Conservation (phyloP, 2,329 filamentous ascomycete species). For the Pseudocercospora ulei region DNA sequence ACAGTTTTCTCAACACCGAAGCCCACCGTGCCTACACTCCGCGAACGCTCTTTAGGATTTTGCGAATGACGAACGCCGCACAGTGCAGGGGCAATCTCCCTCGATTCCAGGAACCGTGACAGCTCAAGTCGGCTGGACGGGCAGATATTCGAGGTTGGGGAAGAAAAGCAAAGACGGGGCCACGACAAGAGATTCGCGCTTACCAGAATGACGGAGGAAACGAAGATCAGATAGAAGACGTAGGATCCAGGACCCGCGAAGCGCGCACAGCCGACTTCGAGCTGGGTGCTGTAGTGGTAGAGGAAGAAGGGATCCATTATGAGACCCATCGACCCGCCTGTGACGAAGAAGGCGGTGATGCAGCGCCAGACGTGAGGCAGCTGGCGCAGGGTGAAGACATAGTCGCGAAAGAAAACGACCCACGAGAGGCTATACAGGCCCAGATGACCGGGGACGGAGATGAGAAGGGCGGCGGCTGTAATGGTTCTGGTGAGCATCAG, state of each 20-base stretch:
- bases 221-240: constrained; percentile 68
- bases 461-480: constrained; percentile 53
- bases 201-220: constrained; percentile 66
- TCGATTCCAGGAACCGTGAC: constrained; percentile 48
- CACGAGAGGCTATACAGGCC: constrained; percentile 45
- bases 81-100: constrained; percentile 47
- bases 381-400: constrained; percentile 43
- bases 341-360: constrained; percentile 51
- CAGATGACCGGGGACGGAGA: constrained; percentile 54
- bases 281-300: constrained; percentile 64
- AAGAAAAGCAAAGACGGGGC: constrained; percentile 21
- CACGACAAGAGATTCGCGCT: constrained; percentile 36
- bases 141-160: constrained; percentile 52
- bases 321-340: constrained; percentile 48
- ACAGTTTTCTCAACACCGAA: constrained; percentile 45
- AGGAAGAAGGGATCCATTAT: constrained; percentile 68
- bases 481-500: constrained; percentile 55
- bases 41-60: constrained; percentile 38
- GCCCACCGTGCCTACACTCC: constrained; percentile 47
- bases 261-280: constrained; percentile 62
- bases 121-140: constrained; percentile 45
- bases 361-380: constrained; percentile 54
- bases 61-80: constrained; percentile 45
- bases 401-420: constrained; percentile 47
- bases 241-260: constrained; percentile 70